Evolutionary conservation across 148 eudicot species (phyloP).

Genomic region (Bassia scoparia): DNA sequence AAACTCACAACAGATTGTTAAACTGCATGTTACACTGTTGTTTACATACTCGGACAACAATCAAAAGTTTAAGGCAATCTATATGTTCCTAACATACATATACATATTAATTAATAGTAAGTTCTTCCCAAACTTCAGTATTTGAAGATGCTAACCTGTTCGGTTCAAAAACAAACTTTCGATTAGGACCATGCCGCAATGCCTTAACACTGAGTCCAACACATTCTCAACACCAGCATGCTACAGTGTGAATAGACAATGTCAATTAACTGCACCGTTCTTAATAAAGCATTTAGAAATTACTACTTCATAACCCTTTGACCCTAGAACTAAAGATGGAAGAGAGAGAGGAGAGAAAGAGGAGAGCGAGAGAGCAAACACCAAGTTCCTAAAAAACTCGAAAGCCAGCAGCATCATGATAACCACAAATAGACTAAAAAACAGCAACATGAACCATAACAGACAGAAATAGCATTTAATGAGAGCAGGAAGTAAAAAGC

Average conservation of each 20-base stretch:
- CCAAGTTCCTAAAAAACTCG: no score
- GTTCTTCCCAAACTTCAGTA: background rate
- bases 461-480: no score
- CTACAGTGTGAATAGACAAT: constrained; percentile 37
- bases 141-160: constrained; percentile 44
- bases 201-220: constrained; percentile 69
- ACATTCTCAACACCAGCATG: constrained; percentile 77
- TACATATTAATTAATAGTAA: background rate
- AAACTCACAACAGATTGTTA: no score
- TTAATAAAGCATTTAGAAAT: background rate
- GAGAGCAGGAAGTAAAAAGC: no score
- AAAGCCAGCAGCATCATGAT: no score
- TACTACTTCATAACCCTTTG: background rate
- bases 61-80: background rate
- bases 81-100: background rate
- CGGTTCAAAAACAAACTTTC: constrained; percentile 86
- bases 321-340: background rate
- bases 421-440: no score
- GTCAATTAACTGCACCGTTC: background rate
- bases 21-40: background rate
- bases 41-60: background rate
- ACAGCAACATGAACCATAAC: no score
- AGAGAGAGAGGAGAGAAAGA: no score
- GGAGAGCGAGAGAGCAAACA: no score
- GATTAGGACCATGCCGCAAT: constrained; percentile 55